Percentiles rank a stretch among this genome's conserved stretches.
Conservation (phyloP, 2,329 filamentous ascomycete species). For the Westerdykella ornata region DNA sequence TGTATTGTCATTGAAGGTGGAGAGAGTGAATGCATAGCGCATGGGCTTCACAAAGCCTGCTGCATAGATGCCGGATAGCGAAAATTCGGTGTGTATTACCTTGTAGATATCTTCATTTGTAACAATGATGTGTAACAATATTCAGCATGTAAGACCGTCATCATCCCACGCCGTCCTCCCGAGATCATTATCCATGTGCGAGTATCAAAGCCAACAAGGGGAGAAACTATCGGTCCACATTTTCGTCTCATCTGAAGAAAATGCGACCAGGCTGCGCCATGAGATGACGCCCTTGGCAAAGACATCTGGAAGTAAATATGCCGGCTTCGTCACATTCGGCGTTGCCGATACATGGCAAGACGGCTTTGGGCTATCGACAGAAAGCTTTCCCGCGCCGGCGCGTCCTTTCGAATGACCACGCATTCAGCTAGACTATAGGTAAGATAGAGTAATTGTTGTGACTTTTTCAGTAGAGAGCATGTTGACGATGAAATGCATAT, state of each 20-base stretch:
- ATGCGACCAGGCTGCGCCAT: constrained; percentile 6
- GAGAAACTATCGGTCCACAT: constrained; percentile 18
- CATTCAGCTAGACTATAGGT: constrained; percentile 14
- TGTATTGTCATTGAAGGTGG: too few species aligned
- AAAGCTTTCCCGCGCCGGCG: constrained; percentile 9
- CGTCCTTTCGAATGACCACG: constrained; percentile 19
- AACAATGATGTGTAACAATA: too few species aligned
- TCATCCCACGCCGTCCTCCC: constrained; percentile 41
- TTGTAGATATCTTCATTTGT: too few species aligned
- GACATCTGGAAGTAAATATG: too few species aligned
- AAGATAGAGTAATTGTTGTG: constrained; percentile 9
- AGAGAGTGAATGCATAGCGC: too few species aligned
- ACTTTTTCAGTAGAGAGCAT: constrained; percentile 10
- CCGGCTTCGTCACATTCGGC: constrained; percentile 14
- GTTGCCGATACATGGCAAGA: constrained; percentile 18
- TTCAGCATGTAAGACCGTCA: too few species aligned
- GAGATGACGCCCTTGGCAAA: constrained; percentile 15
- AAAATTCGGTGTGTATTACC: too few species aligned
- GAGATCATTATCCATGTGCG: too few species aligned
- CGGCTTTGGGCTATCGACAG: constrained; percentile 12
- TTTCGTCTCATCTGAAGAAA: constrained; percentile 8
- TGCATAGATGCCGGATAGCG: too few species aligned
- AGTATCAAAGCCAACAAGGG: constrained; percentile 4
- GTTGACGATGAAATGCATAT: constrained; percentile 15
- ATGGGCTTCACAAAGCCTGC: too few species aligned